Percentiles rank a stretch among this genome's conserved stretches.
Conservation (phyloP, 139 green algal species). For the Deuterostichococcus epilithicus region DNA sequence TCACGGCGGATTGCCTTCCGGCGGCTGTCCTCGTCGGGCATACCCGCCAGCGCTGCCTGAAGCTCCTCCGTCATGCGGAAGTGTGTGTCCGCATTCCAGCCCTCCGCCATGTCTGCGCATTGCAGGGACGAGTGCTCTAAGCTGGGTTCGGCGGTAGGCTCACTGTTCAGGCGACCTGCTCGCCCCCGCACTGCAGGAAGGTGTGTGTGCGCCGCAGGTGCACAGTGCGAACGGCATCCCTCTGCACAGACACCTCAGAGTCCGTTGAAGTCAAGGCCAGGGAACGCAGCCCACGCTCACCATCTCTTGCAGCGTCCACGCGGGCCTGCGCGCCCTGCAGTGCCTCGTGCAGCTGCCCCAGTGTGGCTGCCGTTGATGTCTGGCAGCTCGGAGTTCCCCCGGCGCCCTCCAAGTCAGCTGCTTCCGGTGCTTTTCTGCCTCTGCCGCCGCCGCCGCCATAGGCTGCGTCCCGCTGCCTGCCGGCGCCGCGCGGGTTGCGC, state of each 20-base stretch:
- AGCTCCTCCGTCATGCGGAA: background rate
- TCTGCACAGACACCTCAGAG: background rate
- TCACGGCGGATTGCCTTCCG: background rate
- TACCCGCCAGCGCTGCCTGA: background rate
- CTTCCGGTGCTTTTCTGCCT: no score
- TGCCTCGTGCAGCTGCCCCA: background rate
- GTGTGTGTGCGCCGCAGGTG: no score
- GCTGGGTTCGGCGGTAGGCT: no score
- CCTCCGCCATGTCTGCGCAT: background rate
- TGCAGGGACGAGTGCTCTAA: background rate
- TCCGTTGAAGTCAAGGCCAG: background rate
- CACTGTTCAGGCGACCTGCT: no score
- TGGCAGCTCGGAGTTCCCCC: no score
- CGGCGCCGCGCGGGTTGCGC: background rate
- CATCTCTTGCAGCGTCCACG: background rate
- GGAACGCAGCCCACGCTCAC: background rate
- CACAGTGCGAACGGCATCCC: no score
- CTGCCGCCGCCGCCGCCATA: no score
- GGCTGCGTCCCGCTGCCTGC: no score
- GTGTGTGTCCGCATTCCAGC: background rate
- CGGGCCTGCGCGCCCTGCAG: background rate
- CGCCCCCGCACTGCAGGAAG: no score
- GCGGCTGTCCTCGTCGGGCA: background rate
- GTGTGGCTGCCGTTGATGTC: no score
- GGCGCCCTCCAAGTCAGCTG: no score